Conservation (phyloP, 2,329 filamentous ascomycete species). For the Ophiocordyceps camponoti-floridani region DNA sequence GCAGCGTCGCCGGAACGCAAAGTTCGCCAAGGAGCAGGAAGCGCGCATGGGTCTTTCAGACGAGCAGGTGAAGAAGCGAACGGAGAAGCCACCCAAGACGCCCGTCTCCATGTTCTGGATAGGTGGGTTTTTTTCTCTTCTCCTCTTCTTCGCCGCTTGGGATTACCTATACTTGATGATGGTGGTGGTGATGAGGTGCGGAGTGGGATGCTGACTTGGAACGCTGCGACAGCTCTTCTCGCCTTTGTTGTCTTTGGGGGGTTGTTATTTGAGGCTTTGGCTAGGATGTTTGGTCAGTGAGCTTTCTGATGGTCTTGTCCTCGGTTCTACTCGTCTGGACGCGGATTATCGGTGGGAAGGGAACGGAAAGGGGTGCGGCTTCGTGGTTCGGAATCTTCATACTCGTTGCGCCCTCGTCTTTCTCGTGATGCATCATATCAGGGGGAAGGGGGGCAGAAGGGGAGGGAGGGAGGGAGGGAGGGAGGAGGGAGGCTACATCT, state of each 20-base stretch:
- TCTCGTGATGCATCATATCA: too few relatives aligned
- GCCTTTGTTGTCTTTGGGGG: conserved; percentile 44
- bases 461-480: too few relatives aligned
- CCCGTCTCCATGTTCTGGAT: conserved; percentile 48
- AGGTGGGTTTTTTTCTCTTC: conserved; percentile 23
- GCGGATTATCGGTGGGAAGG: too few relatives aligned
- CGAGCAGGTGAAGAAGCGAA: conserved; percentile 40
- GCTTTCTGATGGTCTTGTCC: too few relatives aligned
- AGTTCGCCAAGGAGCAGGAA: conserved; percentile 59
- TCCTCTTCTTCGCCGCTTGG: too few relatives aligned
- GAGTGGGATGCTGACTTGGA: not conserved
- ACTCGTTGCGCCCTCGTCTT: too few relatives aligned
- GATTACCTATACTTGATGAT: too few relatives aligned
- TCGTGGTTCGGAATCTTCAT: too few relatives aligned
- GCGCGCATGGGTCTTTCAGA: conserved; percentile 60
- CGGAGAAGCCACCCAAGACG: conserved; percentile 37
- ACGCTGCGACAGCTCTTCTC: conserved; percentile 26
- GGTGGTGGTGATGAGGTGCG: not conserved
- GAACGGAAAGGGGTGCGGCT: too few relatives aligned
- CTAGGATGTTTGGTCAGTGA: conserved; percentile 28
- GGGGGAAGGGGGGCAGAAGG: too few relatives aligned
- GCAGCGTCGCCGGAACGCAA: conserved; percentile 65
- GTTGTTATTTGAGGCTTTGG: conserved; percentile 37
- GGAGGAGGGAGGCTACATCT: too few relatives aligned
- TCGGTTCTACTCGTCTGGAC: too few relatives aligned